Evolutionary conservation across 805 yeast genomes (phyloP).

Genomic region (Grigorovia humatica): DNA sequence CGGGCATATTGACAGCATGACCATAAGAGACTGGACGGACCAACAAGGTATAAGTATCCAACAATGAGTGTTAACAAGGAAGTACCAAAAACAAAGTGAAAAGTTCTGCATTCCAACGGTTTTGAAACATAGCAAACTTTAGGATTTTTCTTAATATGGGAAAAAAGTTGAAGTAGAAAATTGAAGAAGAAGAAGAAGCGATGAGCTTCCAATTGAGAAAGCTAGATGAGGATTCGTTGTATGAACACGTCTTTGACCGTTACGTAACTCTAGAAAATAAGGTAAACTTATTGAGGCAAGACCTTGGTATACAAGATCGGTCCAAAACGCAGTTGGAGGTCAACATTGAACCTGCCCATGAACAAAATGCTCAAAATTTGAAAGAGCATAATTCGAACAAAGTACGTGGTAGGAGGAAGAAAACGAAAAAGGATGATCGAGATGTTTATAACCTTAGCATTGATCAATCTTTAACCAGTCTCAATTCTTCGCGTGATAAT

Average conservation of each 20-base stretch:
- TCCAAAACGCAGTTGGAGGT: slow-evolving; percentile 7
- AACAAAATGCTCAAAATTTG: background rate
- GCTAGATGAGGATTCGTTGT: slow-evolving; percentile 15
- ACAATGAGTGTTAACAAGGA: background rate
- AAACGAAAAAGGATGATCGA: background rate
- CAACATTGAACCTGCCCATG: slow-evolving; percentile 17
- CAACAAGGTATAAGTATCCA: slow-evolving; percentile 20
- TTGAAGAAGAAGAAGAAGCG: background rate
- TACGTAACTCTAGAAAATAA: slow-evolving; percentile 18
- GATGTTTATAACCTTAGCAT: slow-evolving; percentile 15
- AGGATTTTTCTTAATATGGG: too few relatives aligned
- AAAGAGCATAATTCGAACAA: background rate
- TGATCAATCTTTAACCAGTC: slow-evolving; percentile 22
- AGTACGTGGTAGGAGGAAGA: background rate
- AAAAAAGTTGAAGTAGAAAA: background rate
- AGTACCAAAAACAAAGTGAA: too few relatives aligned
- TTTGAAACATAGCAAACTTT: too few relatives aligned
- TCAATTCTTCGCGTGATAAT: slow-evolving; percentile 22
- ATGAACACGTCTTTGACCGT: slow-evolving; percentile 27
- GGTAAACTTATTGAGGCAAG: slow-evolving; percentile 19
- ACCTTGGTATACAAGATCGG: slow-evolving; percentile 24
- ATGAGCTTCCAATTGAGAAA: slow-evolving; percentile 9
- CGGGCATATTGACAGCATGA: slow-evolving; percentile 19
- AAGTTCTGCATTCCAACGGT: too few relatives aligned
- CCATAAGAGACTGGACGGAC: slow-evolving; percentile 27